Evolutionary conservation across 2,329 filamentous ascomycete genomes (phyloP), one percentile per base, ranked within the genome.

Genomic region (Diplodia seriata): DNA sequence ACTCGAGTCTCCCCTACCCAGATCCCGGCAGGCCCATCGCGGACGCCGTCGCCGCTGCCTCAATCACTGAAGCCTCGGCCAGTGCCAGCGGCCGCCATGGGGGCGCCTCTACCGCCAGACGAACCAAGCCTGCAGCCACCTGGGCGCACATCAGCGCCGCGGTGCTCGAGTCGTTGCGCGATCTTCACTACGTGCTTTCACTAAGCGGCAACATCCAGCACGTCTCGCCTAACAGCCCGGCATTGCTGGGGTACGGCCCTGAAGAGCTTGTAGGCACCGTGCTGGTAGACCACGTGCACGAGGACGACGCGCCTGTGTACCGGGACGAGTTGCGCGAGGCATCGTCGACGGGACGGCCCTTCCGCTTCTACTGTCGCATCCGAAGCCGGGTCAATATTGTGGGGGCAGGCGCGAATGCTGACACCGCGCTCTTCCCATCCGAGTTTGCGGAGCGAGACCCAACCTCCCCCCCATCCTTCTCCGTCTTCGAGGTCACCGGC

Each of bases 341-440:
- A 12, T 57, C 54, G 18, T 57, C 64, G n/a, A 67, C 54, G 29
- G 64, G 64, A 29, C 54, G 36, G 6, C 43, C 53, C 12, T 67
- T 67, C 57, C 64, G 64, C 26, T 67, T 67, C 40, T 51, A 67
- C 29, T 67, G 54, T 33, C 64, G 64, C 23, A 40, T 67, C 15
- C 64, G 64, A 51, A 63, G 47, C 31, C 20, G 59, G 12, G 14
- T 12, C 20, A 26, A 20, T 14, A 29, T 15, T 29, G 33, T 20
- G 23, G 53, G 26, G 15, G 26, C 40, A 9, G 18, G 15, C 18
- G n/a, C n/a, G 2, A n/a, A n/a, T 12, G 23, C 38, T 12, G 38
- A 50, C 26, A 15, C 18, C 29, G 12, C 26, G 5, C 12, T 62
- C 40, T 1, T 18, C 4, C 57, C 49, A 18, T 9, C 47, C 4